Evolutionary conservation across 768 basidiomycete genomes (phyloP), one percentile per base, ranked within the genome.

Genomic region (Tylopilus sp.): DNA sequence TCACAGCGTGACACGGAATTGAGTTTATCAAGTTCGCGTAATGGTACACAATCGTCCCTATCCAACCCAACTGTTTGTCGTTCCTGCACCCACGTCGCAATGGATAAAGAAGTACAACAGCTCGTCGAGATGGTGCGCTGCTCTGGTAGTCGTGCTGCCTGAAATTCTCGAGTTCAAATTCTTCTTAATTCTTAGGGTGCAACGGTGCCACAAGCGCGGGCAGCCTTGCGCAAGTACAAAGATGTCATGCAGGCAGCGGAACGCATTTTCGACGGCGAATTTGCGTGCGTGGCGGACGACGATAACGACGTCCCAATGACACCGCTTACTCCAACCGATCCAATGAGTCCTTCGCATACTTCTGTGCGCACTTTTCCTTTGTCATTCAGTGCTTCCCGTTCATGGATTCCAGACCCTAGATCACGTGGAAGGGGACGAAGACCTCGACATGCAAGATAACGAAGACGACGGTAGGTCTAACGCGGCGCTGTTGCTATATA

Each of bases 161-260:
- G 50, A 21, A 40, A 29, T 21, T n/a, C 22, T 37, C 41, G 29
- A 55, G 40, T 21, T 4, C 30, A 31, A 58, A 46, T 52, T 38
- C 37, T 41, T 44, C 37, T 22, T 28, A 16, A 53, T 21, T 14
- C 50, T 34, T 53, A 95, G 94, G 94, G 94, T 60, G 92, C 92
- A 28, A 89, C 87, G 0, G 67, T 72, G 12, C 81, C 84, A 13
- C 89, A 94, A 73, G 94, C 95, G 36, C 82, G 81, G 60, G 89
- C 87, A 28, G 94, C 94, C 17, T 71, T 97, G 64, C 80, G 77
- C 56, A 83, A 85, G 62, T 81, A 88, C 66, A 89, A 84, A 56
- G 93, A 98, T 77, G 92, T 94, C 31, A 91, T 92, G 89, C 79
- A 89, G 64, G 94, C 94, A 14, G 92, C 93, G 3, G 92, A 92